Conservation (phyloP, 2,329 filamentous ascomycete species). For the Bipolaris victoriae region DNA sequence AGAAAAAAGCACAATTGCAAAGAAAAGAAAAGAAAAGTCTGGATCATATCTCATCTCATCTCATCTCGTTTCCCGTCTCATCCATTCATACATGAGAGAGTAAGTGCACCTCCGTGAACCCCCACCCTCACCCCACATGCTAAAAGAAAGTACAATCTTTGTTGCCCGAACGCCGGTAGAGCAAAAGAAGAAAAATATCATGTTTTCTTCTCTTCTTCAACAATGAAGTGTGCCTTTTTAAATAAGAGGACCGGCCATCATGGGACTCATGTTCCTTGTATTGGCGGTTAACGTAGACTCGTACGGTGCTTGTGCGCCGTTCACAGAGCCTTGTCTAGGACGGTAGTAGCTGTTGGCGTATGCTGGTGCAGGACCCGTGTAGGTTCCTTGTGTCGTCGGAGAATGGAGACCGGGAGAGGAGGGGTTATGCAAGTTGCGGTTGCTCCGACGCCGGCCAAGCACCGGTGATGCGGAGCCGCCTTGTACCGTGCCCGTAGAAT, state of each 20-base stretch:
- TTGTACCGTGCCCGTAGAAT: conserved; percentile 39
- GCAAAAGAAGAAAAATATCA: background rate
- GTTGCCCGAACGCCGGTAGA: conserved; percentile 2
- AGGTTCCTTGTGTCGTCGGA: conserved; percentile 31
- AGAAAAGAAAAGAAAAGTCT: background rate
- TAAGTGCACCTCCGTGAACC: background rate
- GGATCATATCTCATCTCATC: background rate
- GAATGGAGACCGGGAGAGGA: conserved; percentile 32
- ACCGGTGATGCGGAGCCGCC: conserved; percentile 35
- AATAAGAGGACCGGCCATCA: conserved; percentile 44
- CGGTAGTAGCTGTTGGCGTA: conserved; percentile 41
- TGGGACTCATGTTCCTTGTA: conserved; percentile 36
- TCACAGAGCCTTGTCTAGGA: conserved; percentile 33
- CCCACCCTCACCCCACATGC: conserved; percentile 6
- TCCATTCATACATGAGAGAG: too few relatives aligned
- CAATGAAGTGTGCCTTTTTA: conserved; percentile 14
- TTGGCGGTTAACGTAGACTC: conserved; percentile 37
- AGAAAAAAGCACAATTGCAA: background rate
- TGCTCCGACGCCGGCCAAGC: conserved; percentile 45
- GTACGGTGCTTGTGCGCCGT: conserved; percentile 25
- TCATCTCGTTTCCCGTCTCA: background rate
- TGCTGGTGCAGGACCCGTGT: conserved; percentile 29
- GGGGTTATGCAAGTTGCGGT: conserved; percentile 40
- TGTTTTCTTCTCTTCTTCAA: background rate
- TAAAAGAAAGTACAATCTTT: conserved; percentile 8